Evolutionary conservation across 768 basidiomycete genomes (phyloP), one percentile per base, ranked within the genome.

Genomic region (Chiua virens): DNA sequence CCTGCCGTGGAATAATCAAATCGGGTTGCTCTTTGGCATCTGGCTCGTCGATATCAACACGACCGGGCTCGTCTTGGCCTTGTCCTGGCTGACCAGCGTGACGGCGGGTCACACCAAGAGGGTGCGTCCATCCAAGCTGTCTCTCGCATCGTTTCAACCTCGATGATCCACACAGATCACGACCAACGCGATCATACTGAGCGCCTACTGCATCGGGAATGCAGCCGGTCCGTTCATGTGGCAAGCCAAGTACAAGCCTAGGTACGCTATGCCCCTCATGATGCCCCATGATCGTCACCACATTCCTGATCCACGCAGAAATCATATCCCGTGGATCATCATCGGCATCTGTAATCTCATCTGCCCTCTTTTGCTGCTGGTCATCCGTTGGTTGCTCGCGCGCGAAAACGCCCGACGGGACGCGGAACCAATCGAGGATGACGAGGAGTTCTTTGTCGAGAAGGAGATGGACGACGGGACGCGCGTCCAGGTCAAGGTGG

Each of bases 191-290:
- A 81, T 91, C 55, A 79, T 89, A 76, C 74, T 91, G 11, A 78
- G 78, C 38, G 84, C 86, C 1, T 91, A 89, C 60, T 82, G 82
- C 56, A 54, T 83, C 20, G 80, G 81, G 9, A 89, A 90, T 50
- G 72, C 86, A 3, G 79, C 79, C 1, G 82, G 81, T n/a, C 87
- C 87, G 0, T 85, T 87, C 59, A 87, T 90, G 85, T 90, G 87
- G 87, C 79, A 83, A 61, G 72, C 72, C 0, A 71, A 79, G 63
- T 89, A 86, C 60, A 78, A 76, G 53, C 87, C 86, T 6, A 77
- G 85, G 85, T 84, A 49, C 20, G 69, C 5, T 18, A 14, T 11
- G 27, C 14, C 15, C 45, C 18, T 4, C 40, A 23, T 22, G 11
- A n/a, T n/a, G 21, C 8, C n/a, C 15, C 14, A 13, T 5, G 9